Evolutionary conservation across 768 basidiomycete genomes (phyloP).

Genomic region (Lactarius indigo): DNA sequence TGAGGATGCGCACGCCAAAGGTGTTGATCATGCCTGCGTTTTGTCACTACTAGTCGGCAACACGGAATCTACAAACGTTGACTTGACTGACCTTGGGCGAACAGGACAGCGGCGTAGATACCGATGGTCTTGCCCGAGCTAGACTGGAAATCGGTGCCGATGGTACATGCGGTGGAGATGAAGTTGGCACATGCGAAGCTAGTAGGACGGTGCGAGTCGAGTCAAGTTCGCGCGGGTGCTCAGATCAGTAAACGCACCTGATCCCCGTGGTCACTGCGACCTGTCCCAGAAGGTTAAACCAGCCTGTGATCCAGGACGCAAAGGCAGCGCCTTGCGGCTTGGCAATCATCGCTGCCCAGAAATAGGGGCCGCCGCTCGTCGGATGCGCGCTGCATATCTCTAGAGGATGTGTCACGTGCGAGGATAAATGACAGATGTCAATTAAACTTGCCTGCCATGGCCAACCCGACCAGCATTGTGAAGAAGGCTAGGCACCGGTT

Average conservation of each 20-base stretch:
- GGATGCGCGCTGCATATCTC: conserved; percentile 61
- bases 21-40: conserved; percentile 60
- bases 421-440: not conserved
- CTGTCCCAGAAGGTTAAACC: conserved; percentile 73
- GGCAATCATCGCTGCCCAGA: conserved; percentile 78
- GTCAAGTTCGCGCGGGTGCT: not conserved
- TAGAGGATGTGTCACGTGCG: conserved; percentile 7
- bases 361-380: conserved; percentile 72
- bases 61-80: no score
- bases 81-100: conserved; percentile 46
- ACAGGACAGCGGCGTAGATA: conserved; percentile 63
- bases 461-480: conserved; percentile 67
- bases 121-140: conserved; percentile 61
- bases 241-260: conserved; percentile 36
- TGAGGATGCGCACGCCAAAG: conserved; percentile 63
- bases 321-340: conserved; percentile 53
- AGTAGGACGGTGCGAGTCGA: not conserved
- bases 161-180: conserved; percentile 58
- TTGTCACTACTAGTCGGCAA: no score
- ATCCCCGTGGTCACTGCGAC: conserved; percentile 77
- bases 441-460: conserved; percentile 60
- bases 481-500: conserved; percentile 45
- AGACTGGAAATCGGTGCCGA: conserved; percentile 57
- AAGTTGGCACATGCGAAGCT: conserved; percentile 68
- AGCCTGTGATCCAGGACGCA: conserved; percentile 72